Evolutionary conservation across 306 rosid genomes (phyloP).

Genomic region (Fagus crenata): DNA sequence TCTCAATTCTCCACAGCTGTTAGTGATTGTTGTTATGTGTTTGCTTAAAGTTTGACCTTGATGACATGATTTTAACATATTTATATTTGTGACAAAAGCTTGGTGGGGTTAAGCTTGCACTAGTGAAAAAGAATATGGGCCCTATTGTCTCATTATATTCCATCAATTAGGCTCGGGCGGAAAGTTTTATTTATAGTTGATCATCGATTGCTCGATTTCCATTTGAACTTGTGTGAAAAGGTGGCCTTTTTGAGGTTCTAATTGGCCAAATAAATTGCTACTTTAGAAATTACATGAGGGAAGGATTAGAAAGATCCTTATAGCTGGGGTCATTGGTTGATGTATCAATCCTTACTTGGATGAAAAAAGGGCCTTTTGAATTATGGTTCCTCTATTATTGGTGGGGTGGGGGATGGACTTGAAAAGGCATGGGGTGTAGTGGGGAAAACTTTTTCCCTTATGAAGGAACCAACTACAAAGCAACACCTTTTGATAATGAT

Average conservation of each 20-base stretch:
- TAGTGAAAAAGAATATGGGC: slow-evolving; percentile 57
- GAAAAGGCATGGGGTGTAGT: slow-evolving; percentile 41
- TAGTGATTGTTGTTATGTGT: slow-evolving; percentile 61
- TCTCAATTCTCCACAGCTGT: slow-evolving; percentile 62
- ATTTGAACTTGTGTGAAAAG: slow-evolving; percentile 35
- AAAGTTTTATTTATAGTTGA: slow-evolving; percentile 37
- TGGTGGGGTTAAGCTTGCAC: slow-evolving; percentile 67
- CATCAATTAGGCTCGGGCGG: slow-evolving; percentile 57
- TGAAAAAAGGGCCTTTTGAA: slow-evolving; percentile 38
- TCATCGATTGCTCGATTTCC: slow-evolving; percentile 10
- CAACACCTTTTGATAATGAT: slow-evolving; percentile 72
- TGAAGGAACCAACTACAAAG: slow-evolving; percentile 67
- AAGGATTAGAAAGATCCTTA: slow-evolving; percentile 31
- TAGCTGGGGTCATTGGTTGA: slow-evolving; percentile 36
- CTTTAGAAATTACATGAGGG: slow-evolving; percentile 1
- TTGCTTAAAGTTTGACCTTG: slow-evolving; percentile 96
- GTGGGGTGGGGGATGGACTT: slow-evolving; percentile 44
- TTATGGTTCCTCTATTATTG: slow-evolving; percentile 53
- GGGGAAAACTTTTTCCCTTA: slow-evolving; percentile 46
- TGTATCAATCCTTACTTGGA: slow-evolving; percentile 31
- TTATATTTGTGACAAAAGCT: slow-evolving; percentile 33
- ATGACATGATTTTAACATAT: slow-evolving; percentile 60
- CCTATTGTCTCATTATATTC: slow-evolving; percentile 72
- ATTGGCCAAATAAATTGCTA: slow-evolving; percentile 23
- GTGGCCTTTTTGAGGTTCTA: slow-evolving; percentile 27